Conservation (phyloP, 78 protist species). For the Isochrysis galbana region DNA sequence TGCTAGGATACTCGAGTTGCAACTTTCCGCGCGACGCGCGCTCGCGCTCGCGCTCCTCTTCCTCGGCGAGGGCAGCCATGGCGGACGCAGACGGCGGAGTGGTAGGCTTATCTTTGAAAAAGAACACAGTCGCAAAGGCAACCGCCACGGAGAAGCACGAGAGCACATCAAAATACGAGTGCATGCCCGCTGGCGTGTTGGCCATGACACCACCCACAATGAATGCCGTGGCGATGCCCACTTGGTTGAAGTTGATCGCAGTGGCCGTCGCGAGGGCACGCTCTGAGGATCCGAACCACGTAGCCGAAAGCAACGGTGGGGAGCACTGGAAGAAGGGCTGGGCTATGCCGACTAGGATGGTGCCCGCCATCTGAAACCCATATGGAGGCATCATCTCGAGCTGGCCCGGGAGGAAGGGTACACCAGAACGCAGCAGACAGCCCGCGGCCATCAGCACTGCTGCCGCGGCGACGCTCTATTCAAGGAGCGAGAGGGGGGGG, state of each 20-base stretch:
- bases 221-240: conserved; percentile 35
- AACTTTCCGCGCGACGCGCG: neutral
- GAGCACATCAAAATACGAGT: neutral
- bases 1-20: neutral
- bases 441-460: conserved; percentile 6
- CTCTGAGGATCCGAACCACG: conserved; percentile 26
- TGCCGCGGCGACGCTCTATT: neutral
- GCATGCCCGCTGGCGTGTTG: neutral
- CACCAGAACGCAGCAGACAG: conserved; percentile 26
- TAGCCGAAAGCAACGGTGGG: conserved; percentile 30
- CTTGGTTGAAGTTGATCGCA: conserved; percentile 18
- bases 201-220: conserved; percentile 15
- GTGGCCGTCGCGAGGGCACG: conserved; percentile 26
- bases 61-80: neutral
- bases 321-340: conserved; percentile 41
- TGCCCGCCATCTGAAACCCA: neutral
- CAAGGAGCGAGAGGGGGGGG: too few species aligned
- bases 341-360: conserved; percentile 24
- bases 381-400: neutral
- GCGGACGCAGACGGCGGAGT: neutral
- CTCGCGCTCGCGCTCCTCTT: too few species aligned
- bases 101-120: neutral
- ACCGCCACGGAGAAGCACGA: neutral
- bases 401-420: neutral
- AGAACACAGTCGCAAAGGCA: neutral